These are phyloP conservation scores for Trichoderma harzianum DNA, from an alignment of 2,329 filamentous ascomycete species.

Conservation along the genomic window DNA sequence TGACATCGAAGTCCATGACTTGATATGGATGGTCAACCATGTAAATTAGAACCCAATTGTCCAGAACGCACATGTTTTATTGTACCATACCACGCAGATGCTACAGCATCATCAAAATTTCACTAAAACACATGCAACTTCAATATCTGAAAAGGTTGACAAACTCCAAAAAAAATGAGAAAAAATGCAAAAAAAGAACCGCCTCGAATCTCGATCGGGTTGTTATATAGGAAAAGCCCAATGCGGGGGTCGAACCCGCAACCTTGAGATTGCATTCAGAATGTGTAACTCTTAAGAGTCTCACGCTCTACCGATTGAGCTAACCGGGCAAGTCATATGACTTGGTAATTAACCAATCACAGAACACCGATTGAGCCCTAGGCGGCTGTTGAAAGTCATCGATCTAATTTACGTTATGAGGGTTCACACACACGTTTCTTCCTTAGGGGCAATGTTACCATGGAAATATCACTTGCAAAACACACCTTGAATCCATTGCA, in stretches of 20 bases:
- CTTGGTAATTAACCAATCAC: background rate
- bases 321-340: slow-evolving; percentile 36
- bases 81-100: background rate
- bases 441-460: background rate
- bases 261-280: slow-evolving; percentile 45
- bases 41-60: no score
- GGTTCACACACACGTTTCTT: background rate
- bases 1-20: no score
- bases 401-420: background rate
- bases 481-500: background rate
- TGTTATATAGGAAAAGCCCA: slow-evolving; percentile 40
- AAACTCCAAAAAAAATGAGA: background rate
- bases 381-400: background rate
- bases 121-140: no score
- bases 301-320: slow-evolving; percentile 61
- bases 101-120: background rate
- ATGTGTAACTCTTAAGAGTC: slow-evolving; percentile 52
- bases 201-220: background rate
- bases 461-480: background rate
- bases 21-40: no score
- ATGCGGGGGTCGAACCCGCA: slow-evolving; percentile 52
- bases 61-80: no score
- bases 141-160: background rate
- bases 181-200: background rate
- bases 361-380: background rate